phyloP scores from a whole-genome alignment of 2,329 filamentous ascomycete species.

The Coniella lustricola region DNA sequence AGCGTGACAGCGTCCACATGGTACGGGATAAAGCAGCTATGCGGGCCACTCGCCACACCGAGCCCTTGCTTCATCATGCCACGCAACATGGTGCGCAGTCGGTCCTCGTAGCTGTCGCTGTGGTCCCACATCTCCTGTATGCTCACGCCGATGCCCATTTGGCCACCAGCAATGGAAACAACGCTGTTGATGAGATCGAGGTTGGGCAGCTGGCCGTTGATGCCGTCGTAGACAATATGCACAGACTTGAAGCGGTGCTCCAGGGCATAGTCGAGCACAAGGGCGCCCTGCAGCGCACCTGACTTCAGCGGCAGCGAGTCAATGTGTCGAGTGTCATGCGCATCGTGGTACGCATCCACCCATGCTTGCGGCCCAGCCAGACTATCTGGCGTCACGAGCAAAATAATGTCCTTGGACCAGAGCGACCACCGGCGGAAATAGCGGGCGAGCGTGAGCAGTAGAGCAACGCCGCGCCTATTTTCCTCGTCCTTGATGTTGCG shows the following conservation, averaged over 20 bases:
- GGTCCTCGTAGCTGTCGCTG: slow-evolving; percentile 70
- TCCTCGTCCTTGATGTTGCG: slow-evolving; percentile 69
- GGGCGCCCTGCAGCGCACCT: slow-evolving; percentile 82
- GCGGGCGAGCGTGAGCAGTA: slow-evolving; percentile 78
- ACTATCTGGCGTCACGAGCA: slow-evolving; percentile 83
- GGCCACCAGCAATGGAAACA: slow-evolving; percentile 75
- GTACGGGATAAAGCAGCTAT: slow-evolving; percentile 95
- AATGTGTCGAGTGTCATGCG: slow-evolving; percentile 65
- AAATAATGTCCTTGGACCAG: slow-evolving; percentile 98
- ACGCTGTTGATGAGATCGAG: slow-evolving; percentile 94
- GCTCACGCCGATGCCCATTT: slow-evolving; percentile 81
- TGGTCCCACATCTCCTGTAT: slow-evolving; percentile 83
- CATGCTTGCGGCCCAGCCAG: slow-evolving; percentile 88
- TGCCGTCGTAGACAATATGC: slow-evolving; percentile 88
- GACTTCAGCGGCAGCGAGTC: slow-evolving; percentile 80
- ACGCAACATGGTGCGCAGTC: slow-evolving; percentile 79
- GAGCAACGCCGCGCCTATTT: slow-evolving; percentile 80
- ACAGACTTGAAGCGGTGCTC: slow-evolving; percentile 79
- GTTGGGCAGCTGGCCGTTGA: slow-evolving; percentile 93
- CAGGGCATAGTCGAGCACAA: slow-evolving; percentile 89
- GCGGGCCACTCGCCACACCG: slow-evolving; percentile 81
- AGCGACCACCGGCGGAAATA: slow-evolving; percentile 98
- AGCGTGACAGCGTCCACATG: slow-evolving; percentile 94
- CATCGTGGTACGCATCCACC: slow-evolving; percentile 96
- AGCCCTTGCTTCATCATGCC: slow-evolving; percentile 91